Base-by-base conservation (phyloP, 164 flowering plant genomes). In the Euptelea pleiosperma region DNA sequence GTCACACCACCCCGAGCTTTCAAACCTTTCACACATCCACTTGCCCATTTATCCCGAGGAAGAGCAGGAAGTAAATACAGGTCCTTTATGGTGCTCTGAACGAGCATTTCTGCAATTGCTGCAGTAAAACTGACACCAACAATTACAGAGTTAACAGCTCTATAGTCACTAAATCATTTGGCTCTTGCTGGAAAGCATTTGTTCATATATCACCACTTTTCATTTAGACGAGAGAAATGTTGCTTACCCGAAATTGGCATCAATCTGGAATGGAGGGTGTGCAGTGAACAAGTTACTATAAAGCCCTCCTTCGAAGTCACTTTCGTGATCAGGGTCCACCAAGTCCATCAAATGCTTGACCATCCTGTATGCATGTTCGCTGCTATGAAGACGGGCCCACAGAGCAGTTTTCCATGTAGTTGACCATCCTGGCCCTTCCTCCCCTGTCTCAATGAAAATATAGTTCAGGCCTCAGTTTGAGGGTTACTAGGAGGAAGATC, bases 381-480 rank as follows among this genome's bases (percentile, higher is more conserved):
- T 82, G 67, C 73, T 77, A 43, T 66, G 89, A 64, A 92, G 86
- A 36, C 85, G 92, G 9, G 96, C 96, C 96, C 98, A 87, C 21
- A 83, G 46, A 45, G 85, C 73, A 60, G 65, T 67, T 73, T 92
- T 92, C 98, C 98, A 92, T 43, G 82, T 69, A 19, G 95, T 89
- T 37, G 98, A 92, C 98, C 98, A 92, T 50, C 98, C 98, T 19
- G 98, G 98, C 51, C 96, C 98, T 0, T 87, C 96, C 64, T 81
- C 98, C 44, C 98, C 97, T 90, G 80, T 50, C 19, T 55, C 51
- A n/a, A 34, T 1, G 21, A 22, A 25, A 8, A 31, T 6, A 11
- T 0, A 16, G 22, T 7, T 44, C 1, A 29, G 11, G 48, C 1
- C 22, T 1, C n/a, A 3, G 12, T 41, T 5, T 28, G 36, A 14